Evolutionary conservation across 306 rosid genomes (phyloP).

Genomic region (Luffa acutangula): DNA sequence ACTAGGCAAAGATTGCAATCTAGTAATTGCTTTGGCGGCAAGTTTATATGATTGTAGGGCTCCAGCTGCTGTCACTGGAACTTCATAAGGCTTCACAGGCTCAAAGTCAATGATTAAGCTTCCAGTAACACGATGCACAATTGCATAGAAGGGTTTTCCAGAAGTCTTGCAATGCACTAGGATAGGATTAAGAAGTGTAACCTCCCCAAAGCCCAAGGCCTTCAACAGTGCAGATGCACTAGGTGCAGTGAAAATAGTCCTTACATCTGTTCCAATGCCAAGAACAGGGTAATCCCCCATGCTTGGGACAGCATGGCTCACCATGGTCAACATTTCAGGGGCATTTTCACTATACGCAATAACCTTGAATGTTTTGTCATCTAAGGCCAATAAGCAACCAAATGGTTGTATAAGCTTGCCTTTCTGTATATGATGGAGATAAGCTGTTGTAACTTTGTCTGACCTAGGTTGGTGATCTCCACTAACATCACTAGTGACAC

Average conservation of each 20-base stretch:
- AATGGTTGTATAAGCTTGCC: constrained; percentile 86
- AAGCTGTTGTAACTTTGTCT: constrained; percentile 73
- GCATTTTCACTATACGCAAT: constrained; percentile 94
- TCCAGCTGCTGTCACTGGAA: constrained; percentile 87
- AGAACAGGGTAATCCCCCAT: constrained; percentile 87
- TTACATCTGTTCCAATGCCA: constrained; percentile 74
- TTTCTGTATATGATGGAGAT: constrained; percentile 79
- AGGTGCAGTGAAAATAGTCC: constrained; percentile 63
- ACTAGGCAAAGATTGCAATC: constrained; percentile 78
- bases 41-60: constrained; percentile 91
- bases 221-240: constrained; percentile 83
- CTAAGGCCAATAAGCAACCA: constrained; percentile 83
- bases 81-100: constrained; percentile 89
- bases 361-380: constrained; percentile 83
- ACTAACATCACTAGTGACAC: constrained; percentile 24
- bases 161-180: constrained; percentile 93
- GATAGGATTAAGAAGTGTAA: constrained; percentile 85
- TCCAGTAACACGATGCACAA: constrained; percentile 71
- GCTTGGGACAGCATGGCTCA: constrained; percentile 88
- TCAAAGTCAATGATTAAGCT: constrained; percentile 86
- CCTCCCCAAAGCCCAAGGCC: constrained; percentile 82
- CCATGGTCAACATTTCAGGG: constrained; percentile 84
- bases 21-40: constrained; percentile 84
- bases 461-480: constrained; percentile 54
- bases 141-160: constrained; percentile 93